Conservation (phyloP, 2,329 filamentous ascomycete genomes). For the Pseudogymnoascus sp. region DNA sequence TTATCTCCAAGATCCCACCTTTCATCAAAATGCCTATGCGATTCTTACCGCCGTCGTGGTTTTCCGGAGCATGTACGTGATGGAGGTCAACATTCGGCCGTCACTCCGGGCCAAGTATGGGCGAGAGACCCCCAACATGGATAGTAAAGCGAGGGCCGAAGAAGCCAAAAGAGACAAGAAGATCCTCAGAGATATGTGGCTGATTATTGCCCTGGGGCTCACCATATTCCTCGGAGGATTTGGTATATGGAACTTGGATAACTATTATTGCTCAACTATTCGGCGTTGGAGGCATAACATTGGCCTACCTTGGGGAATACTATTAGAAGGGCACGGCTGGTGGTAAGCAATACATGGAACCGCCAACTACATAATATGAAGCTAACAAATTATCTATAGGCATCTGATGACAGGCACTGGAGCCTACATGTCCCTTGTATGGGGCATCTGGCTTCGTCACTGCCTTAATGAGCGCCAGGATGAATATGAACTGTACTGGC, state of each 20-base stretch:
- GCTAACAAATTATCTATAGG: slow-evolving; percentile 29
- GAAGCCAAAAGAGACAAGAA: slow-evolving; percentile 48
- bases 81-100: slow-evolving; percentile 59
- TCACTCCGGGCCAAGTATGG: slow-evolving; percentile 35
- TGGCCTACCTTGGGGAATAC: slow-evolving; percentile 62
- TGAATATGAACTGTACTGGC: slow-evolving; percentile 58
- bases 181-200: slow-evolving; percentile 61
- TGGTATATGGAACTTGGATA: slow-evolving; percentile 60
- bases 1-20: slow-evolving; percentile 62
- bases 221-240: slow-evolving; percentile 60
- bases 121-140: slow-evolving; percentile 32
- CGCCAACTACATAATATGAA: background rate
- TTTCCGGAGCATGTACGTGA: slow-evolving; percentile 57
- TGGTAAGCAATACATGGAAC: slow-evolving; percentile 41
- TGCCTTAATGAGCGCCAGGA: slow-evolving; percentile 60
- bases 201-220: slow-evolving; percentile 53
- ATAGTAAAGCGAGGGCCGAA: slow-evolving; percentile 37
- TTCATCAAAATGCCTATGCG: slow-evolving; percentile 67
- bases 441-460: slow-evolving; percentile 65
- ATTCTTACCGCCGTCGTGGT: slow-evolving; percentile 57
- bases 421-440: slow-evolving; percentile 63
- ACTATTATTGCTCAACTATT: slow-evolving; percentile 51
- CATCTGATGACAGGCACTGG: slow-evolving; percentile 66
- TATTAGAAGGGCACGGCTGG: slow-evolving; percentile 67
- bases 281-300: slow-evolving; percentile 52